Evolutionary conservation across 2,329 filamentous ascomycete species (phyloP).

Genomic region (Calonectria pauciramosa): DNA sequence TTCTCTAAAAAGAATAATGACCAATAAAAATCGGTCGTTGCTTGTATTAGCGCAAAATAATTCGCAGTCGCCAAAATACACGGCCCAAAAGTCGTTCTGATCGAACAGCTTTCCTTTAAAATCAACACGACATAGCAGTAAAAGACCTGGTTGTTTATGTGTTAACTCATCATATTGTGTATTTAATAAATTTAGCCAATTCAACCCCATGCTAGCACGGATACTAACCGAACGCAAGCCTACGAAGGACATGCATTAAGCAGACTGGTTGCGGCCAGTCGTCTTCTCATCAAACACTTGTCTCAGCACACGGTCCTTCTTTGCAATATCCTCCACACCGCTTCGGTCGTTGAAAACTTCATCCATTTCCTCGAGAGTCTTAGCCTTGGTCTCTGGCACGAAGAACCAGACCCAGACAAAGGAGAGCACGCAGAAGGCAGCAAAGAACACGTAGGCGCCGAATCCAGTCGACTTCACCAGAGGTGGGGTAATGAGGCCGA

Average conservation of each 20-base stretch:
- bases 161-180: background rate
- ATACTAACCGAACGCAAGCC: background rate
- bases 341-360: slow-evolving; percentile 42
- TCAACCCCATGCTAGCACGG: too few species aligned
- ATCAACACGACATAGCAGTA: background rate
- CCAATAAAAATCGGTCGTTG: too few species aligned
- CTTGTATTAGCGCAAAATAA: too few species aligned
- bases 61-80: too few species aligned
- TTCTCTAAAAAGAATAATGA: too few species aligned
- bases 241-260: background rate
- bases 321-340: slow-evolving; percentile 21
- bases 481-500: slow-evolving; percentile 68
- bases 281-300: slow-evolving; percentile 23
- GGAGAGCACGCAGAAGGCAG: slow-evolving; percentile 69
- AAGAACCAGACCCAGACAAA: slow-evolving; percentile 63
- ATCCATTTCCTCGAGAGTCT: slow-evolving; percentile 67
- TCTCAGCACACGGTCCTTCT: slow-evolving; percentile 19
- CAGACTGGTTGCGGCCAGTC: background rate
- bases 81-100: too few species aligned
- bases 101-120: background rate
- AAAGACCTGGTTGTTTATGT: background rate
- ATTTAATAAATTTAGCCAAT: background rate
- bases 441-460: slow-evolving; percentile 71
- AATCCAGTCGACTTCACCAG: slow-evolving; percentile 54
- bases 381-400: slow-evolving; percentile 68